These are phyloP conservation scores for Colletotrichum orbiculare DNA, from an alignment of 2,329 filamentous ascomycete genomes.

Conservation along the genomic window DNA sequence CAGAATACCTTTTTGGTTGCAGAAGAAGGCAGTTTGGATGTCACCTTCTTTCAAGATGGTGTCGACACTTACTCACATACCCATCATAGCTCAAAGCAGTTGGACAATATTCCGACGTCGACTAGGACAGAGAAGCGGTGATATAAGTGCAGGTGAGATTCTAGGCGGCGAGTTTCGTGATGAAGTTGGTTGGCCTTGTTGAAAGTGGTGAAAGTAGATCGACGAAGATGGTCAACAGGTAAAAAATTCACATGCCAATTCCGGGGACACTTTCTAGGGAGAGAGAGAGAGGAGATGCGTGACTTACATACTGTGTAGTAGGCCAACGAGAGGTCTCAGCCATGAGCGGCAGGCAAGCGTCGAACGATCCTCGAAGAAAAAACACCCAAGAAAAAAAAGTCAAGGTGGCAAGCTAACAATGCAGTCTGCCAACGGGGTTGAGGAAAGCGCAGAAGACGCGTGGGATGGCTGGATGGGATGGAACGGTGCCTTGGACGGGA, in stretches of 20 bases:
- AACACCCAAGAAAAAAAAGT: background rate
- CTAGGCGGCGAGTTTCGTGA: background rate
- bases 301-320: background rate
- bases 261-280: background rate
- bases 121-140: no score
- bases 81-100: conserved; percentile 14
- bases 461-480: conserved; percentile 19
- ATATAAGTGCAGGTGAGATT: background rate
- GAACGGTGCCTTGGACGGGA: no score
- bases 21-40: no score
- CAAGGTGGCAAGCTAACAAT: conserved; percentile 1
- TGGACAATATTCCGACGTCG: background rate
- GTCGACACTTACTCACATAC: conserved; percentile 16
- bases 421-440: background rate
- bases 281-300: conserved; percentile 3
- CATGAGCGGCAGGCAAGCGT: no score
- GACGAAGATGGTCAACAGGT: background rate
- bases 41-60: background rate
- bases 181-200: conserved; percentile 3
- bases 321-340: background rate
- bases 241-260: conserved; percentile 19
- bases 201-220: background rate
- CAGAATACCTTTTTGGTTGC: background rate
- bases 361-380: no score
- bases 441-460: background rate